phyloP scores from a whole-genome alignment of 1,139 yeast genomes.

The Geotrichum fermentans region DNA sequence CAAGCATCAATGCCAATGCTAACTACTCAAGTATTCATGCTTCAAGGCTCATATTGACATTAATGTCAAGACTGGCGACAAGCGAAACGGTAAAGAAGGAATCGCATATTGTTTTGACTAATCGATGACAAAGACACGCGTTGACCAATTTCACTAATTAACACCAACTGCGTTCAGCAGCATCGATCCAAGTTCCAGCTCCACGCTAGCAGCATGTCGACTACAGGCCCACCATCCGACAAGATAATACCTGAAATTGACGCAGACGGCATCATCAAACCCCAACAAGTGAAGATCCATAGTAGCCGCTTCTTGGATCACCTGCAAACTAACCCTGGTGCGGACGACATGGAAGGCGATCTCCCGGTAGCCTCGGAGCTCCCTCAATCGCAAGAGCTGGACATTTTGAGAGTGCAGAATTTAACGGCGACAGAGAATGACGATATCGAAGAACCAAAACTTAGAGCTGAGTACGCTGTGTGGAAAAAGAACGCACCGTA shows the following conservation, averaged over 20 bases:
- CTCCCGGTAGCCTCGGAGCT: not conserved
- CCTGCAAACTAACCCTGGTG: slow-evolving; percentile 1
- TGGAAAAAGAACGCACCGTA: slow-evolving; percentile 93
- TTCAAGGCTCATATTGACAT: too few relatives aligned
- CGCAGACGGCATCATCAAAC: slow-evolving; percentile 11
- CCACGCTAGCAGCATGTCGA: not conserved
- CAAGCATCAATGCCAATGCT: too few relatives aligned
- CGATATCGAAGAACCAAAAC: slow-evolving; percentile 19
- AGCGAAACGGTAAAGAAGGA: too few relatives aligned
- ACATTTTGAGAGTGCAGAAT: slow-evolving; percentile 1
- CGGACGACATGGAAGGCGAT: not conserved
- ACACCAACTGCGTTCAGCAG: too few relatives aligned
- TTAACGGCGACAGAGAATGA: slow-evolving; percentile 12
- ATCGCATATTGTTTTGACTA: too few relatives aligned
- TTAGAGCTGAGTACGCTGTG: slow-evolving; percentile 59
- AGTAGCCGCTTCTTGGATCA: slow-evolving; percentile 11
- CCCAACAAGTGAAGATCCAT: slow-evolving; percentile 13
- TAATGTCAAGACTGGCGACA: too few relatives aligned
- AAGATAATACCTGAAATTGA: not conserved
- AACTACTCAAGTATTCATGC: too few relatives aligned
- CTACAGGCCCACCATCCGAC: not conserved
- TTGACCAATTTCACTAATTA: too few relatives aligned
- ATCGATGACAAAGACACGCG: too few relatives aligned
- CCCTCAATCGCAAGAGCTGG: not conserved
- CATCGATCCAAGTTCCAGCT: not conserved